Percentiles rank a stretch among this genome's conserved stretches.
Evolutionary conservation across 352 stramenopile genomes (phyloP).

Genomic region (Globisporangium nunn): DNA sequence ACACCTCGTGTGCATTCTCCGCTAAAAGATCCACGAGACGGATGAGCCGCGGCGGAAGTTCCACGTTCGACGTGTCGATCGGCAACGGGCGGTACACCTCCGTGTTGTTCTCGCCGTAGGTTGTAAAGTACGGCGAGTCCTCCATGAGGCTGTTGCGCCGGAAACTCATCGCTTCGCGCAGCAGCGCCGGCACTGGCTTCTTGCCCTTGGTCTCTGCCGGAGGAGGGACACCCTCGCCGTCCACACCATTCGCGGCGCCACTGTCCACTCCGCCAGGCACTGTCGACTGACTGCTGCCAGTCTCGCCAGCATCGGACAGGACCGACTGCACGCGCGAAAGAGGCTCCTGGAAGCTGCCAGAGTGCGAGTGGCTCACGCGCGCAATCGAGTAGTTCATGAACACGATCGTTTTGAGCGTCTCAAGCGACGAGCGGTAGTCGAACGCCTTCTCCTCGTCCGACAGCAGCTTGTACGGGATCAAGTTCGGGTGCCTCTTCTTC

Average conservation of each 20-base stretch:
- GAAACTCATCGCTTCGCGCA: conserved; percentile 72
- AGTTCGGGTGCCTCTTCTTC: conserved; percentile 71
- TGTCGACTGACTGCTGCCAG: conserved; percentile 17
- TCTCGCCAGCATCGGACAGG: conserved; percentile 39
- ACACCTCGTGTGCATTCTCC: conserved; percentile 85
- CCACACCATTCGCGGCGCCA: conserved; percentile 4
- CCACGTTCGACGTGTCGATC: conserved; percentile 67
- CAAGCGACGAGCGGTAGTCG: conserved; percentile 81
- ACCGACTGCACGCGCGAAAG: conserved; percentile 60
- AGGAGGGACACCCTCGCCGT: conserved; percentile 10
- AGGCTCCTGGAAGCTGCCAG: conserved; percentile 59
- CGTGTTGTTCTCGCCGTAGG: conserved; percentile 48
- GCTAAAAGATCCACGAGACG: conserved; percentile 75
- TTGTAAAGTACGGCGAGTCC: conserved; percentile 70
- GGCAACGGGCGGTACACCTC: conserved; percentile 68
- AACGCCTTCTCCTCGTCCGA: conserved; percentile 78
- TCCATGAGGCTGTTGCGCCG: conserved; percentile 72
- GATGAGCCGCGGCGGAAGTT: conserved; percentile 53
- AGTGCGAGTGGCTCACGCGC: conserved; percentile 34
- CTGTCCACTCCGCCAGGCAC: conserved; percentile 19
- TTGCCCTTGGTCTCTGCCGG: conserved; percentile 20
- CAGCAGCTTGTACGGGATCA: conserved; percentile 77
- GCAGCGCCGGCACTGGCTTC: conserved; percentile 49
- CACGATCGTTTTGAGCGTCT: conserved; percentile 85
- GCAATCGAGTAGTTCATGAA: conserved; percentile 86